These are phyloP conservation scores for Thuidium tamariscinum DNA, from an alignment of 225 moss, liverwort and hornwort genomes.

Conservation along the genomic window DNA sequence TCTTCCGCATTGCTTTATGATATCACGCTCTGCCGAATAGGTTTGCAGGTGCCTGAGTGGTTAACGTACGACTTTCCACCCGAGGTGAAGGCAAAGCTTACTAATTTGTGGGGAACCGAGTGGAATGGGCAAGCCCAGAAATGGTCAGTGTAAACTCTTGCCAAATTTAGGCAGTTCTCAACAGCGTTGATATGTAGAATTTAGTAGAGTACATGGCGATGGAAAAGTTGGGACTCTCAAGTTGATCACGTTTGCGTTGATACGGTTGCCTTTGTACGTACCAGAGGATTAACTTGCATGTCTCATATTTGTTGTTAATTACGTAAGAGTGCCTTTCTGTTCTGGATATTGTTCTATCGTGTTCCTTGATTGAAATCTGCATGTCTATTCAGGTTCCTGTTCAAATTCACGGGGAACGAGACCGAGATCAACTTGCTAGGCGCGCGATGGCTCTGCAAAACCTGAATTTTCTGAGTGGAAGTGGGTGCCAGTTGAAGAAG, in stretches of 20 bases:
- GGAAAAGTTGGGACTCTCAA: neutral
- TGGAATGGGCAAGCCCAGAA: slow-evolving; percentile 94
- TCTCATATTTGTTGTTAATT: neutral
- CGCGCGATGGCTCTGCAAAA: slow-evolving; percentile 56
- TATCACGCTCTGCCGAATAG: neutral
- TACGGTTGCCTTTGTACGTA: neutral
- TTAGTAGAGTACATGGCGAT: neutral
- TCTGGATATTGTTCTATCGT: neutral
- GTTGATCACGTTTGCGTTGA: neutral
- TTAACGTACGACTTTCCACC: slow-evolving; percentile 81
- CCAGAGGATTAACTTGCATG: neutral
- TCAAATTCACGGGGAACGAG: slow-evolving; percentile 75
- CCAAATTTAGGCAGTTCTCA: neutral
- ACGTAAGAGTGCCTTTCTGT: neutral
- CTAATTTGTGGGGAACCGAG: slow-evolving; percentile 52
- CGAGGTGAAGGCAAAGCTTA: slow-evolving; percentile 63
- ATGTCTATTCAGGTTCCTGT: slow-evolving; percentile 56
- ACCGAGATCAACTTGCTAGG: slow-evolving; percentile 61
- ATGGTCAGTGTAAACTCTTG: slow-evolving; percentile 37
- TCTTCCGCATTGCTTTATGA: neutral
- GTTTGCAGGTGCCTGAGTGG: slow-evolving; percentile 74
- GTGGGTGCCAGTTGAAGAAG: slow-evolving; percentile 60
- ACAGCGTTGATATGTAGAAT: neutral
- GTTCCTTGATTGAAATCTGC: neutral
- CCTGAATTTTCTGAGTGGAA: slow-evolving; percentile 86